A percentile compares a stretch with the other conserved stretches of the same genome.
phyloP scores from a whole-genome alignment of 352 stramenopile genomes.

The Globisporangium heterothallicum region DNA sequence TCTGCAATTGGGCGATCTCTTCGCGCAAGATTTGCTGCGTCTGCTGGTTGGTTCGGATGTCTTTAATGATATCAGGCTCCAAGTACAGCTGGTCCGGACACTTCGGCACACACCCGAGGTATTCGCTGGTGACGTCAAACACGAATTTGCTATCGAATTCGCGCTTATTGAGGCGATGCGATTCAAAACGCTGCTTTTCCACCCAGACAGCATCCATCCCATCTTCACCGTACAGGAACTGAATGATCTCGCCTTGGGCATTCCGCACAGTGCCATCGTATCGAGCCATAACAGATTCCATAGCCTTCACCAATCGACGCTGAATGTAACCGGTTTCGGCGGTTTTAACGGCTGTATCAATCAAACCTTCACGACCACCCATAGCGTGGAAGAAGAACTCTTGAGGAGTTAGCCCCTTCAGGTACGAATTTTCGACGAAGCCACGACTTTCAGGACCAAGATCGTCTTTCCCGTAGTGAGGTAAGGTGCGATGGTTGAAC shows the following conservation, averaged over 20 bases:
- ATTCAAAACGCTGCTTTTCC: slow-evolving; percentile 95
- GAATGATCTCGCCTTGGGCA: slow-evolving; percentile 80
- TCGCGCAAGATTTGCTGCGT: slow-evolving; percentile 92
- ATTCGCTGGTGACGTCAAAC: slow-evolving; percentile 90
- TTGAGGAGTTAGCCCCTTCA: slow-evolving; percentile 90
- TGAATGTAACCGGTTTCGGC: slow-evolving; percentile 99
- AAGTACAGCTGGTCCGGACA: slow-evolving; percentile 83
- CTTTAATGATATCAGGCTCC: slow-evolving; percentile 81
- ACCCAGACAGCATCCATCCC: slow-evolving; percentile 99
- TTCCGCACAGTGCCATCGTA: slow-evolving; percentile 99
- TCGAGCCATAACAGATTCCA: slow-evolving; percentile 98
- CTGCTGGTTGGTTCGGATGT: slow-evolving; percentile 92
- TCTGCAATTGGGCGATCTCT: slow-evolving; percentile 91
- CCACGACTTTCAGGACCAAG: slow-evolving; percentile 96
- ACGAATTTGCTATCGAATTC: slow-evolving; percentile 94
- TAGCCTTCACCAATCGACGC: slow-evolving; percentile 98
- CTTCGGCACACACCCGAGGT: slow-evolving; percentile 88
- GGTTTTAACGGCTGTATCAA: slow-evolving; percentile 99
- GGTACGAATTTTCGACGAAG: slow-evolving; percentile 99
- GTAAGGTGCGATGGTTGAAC: slow-evolving; percentile 95
- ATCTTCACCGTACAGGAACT: slow-evolving; percentile 95
- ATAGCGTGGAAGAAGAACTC: slow-evolving; percentile 99
- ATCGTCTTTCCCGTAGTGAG: slow-evolving; percentile 96
- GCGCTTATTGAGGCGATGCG: slow-evolving; percentile 84
- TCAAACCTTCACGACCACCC: slow-evolving; percentile 98